Conservation (phyloP, 495 filamentous ascomycete genomes). For the Neurospora tetraspora region DNA sequence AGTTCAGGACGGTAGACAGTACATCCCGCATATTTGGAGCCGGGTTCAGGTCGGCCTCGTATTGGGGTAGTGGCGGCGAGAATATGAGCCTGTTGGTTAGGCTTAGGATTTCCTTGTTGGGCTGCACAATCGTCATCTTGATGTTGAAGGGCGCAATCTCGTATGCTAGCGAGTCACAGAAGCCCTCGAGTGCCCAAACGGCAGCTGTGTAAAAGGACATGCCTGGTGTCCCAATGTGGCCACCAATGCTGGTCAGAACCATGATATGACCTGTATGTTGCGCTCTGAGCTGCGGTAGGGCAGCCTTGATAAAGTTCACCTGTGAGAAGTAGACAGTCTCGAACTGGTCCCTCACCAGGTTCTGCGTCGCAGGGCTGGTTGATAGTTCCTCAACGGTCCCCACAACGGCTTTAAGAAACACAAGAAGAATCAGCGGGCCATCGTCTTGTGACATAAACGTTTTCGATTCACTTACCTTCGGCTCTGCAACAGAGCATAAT, state of each 20-base stretch:
- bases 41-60: conserved; percentile 62
- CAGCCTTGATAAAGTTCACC: conserved; percentile 89
- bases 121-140: conserved; percentile 91
- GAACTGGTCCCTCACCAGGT: conserved; percentile 81
- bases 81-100: conserved; percentile 79
- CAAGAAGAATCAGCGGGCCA: background rate
- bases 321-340: conserved; percentile 91
- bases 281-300: conserved; percentile 67
- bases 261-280: conserved; percentile 82
- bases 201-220: conserved; percentile 85
- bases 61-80: conserved; percentile 63
- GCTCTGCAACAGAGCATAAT: conserved; percentile 81
- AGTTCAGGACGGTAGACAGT: conserved; percentile 58
- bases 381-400: conserved; percentile 88
- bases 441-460: background rate
- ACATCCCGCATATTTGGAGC: conserved; percentile 76
- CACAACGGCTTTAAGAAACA: conserved; percentile 52
- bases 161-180: conserved; percentile 92
- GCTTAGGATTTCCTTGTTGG: conserved; percentile 68
- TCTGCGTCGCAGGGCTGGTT: conserved; percentile 58
- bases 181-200: conserved; percentile 95
- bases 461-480: conserved; percentile 48
- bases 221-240: conserved; percentile 86
- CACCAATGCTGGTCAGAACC: conserved; percentile 79
- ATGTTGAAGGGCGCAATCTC: conserved; percentile 97